A percentile compares a stretch with the other conserved stretches of the same genome.
phyloP scores from a whole-genome alignment of 495 filamentous ascomycete genomes.

The Trichoderma asperelloides region DNA sequence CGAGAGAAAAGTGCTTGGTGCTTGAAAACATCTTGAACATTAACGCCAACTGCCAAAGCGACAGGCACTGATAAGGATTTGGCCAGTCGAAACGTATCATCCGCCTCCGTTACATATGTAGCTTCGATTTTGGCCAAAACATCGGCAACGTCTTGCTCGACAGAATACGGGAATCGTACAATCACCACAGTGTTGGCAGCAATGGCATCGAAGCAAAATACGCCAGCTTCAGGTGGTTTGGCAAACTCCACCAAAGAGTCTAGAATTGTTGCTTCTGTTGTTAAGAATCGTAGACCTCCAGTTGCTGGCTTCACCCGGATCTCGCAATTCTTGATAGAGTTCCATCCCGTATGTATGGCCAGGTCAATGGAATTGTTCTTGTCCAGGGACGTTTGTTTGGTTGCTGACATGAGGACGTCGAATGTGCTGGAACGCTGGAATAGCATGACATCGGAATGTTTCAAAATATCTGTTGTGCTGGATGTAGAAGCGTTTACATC shows the following conservation, averaged over 20 bases:
- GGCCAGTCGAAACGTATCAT: slow-evolving; percentile 57
- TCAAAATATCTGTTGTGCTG: slow-evolving; percentile 34
- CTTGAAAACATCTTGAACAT: slow-evolving; percentile 95
- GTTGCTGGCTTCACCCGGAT: slow-evolving; percentile 73
- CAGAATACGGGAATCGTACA: slow-evolving; percentile 71
- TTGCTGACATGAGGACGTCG: slow-evolving; percentile 35
- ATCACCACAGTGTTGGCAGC: slow-evolving; percentile 36
- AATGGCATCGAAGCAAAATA: slow-evolving; percentile 55
- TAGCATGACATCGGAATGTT: slow-evolving; percentile 33
- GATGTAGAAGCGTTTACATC: slow-evolving; percentile 29
- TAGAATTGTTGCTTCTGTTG: slow-evolving; percentile 54
- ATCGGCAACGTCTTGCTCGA: slow-evolving; percentile 66
- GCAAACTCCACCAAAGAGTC: slow-evolving; percentile 45
- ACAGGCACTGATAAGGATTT: slow-evolving; percentile 56
- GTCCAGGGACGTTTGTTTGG: slow-evolving; percentile 62
- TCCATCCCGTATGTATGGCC: slow-evolving; percentile 64
- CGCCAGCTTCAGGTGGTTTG: slow-evolving; percentile 52
- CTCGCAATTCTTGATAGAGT: slow-evolving; percentile 58
- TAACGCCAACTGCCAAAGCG: slow-evolving; percentile 77
- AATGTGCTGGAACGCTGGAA: slow-evolving; percentile 41
- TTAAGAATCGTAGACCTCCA: slow-evolving; percentile 77
- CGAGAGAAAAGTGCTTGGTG: slow-evolving; percentile 70
- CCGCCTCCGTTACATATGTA: slow-evolving; percentile 63
- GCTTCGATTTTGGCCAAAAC: slow-evolving; percentile 71
- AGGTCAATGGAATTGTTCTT: slow-evolving; percentile 67